Evolutionary conservation across 306 rosid genomes (phyloP), one percentile per base, ranked within the genome.

Genomic region (Lablab purpureus): DNA sequence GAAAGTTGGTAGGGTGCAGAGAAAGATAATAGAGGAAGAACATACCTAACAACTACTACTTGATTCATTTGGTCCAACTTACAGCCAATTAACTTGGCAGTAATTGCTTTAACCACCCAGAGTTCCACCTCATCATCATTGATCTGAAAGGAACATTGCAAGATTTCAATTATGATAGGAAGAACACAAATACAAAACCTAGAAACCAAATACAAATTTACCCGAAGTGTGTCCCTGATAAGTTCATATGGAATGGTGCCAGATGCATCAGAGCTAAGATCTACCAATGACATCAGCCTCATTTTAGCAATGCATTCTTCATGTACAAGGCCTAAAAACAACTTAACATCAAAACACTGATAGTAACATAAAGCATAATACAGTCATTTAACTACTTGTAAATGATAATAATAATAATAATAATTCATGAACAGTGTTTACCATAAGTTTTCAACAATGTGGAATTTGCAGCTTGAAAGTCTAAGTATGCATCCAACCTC

Each of bases 51-150:
- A 79, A 87, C 73, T 17, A 91, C 93, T 55, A 93, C 89, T 87
- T 91, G 87, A 84, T 96, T 96, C 99, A 96, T 91, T 87, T 93
- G 99, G 81, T 96, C 98, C 88, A 96, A 87, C 91, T 96, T 93
- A 81, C 99, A 90, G 88, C 91, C 93, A 50, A 93, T 75, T 76
- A 96, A 82, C 89, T 90, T 93, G 3, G 97, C 90, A 30, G 96
- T 88, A 73, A 96, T 91, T 64, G 93, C 97, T 89, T 86, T 96
- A 51, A 93, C 94, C 67, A 96, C 94, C 98, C 97, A 93, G 6
- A 71, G 74, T 75, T 96, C 98, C 46, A 93, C 99, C 87, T 87
- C 94, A 9, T 96, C 94, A 30, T 93, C 99, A 55, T 86, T 86
- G 67, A 96, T 86, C 99, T 96, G 85, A 64, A 83, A 84, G 65